Conservation (phyloP, 108 stramenopile genomes). For the Epithemia pelagica region DNA sequence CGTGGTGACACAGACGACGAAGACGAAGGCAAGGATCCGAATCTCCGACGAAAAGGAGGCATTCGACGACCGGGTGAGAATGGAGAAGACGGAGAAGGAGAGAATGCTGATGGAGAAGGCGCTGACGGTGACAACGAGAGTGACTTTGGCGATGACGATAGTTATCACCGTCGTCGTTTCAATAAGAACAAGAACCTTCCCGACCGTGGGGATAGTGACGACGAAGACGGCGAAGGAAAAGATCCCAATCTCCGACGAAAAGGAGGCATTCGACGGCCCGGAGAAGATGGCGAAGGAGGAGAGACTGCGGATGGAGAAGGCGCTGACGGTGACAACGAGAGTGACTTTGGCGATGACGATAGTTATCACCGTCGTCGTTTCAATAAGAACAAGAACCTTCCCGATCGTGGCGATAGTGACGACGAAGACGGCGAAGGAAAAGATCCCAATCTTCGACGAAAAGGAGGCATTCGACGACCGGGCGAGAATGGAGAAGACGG, state of each 20-base stretch:
- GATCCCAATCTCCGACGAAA: neutral
- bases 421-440: no score
- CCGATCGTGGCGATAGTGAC: no score
- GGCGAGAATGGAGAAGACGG: no score
- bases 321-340: conserved; percentile 5
- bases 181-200: neutral
- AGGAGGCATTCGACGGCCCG: neutral
- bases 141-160: neutral
- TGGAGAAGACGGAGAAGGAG: conserved; percentile 28
- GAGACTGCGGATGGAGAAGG: no score
- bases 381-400: no score
- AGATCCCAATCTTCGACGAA: no score
- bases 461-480: no score
- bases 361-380: no score
- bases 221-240: neutral
- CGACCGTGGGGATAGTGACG: neutral
- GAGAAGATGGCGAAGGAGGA: neutral
- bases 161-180: neutral
- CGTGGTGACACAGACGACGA: neutral
- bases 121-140: conserved; percentile 11
- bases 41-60: neutral
- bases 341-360: no score
- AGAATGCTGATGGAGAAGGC: conserved; percentile 4
- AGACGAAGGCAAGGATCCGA: neutral
- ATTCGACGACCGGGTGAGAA: neutral